Conservation (phyloP, 176 grass and related monocot species). For the Oryza glaberrima region DNA sequence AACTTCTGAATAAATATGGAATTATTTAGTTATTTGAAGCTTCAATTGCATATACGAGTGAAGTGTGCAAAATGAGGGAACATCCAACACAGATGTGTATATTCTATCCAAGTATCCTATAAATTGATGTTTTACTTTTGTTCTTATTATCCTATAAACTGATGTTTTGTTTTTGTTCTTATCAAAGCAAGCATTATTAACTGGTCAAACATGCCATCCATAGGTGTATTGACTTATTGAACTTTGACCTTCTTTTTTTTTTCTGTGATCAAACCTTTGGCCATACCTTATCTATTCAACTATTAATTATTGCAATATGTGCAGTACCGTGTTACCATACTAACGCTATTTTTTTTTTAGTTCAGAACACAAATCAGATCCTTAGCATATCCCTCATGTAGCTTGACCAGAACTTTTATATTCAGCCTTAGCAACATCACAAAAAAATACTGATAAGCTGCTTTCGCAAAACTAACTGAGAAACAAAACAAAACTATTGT, state of each 20-base stretch:
- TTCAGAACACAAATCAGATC: not conserved
- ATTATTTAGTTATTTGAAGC: constrained; percentile 27
- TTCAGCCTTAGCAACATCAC: not conserved
- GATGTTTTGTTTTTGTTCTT: not conserved
- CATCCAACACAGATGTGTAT: not conserved
- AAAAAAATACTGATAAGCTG: not conserved
- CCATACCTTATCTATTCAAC: not conserved
- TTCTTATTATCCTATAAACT: not conserved
- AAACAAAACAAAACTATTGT: too few relatives aligned
- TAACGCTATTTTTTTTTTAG: not conserved
- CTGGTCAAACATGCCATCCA: not conserved
- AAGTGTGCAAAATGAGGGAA: constrained; percentile 1
- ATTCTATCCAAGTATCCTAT: not conserved
- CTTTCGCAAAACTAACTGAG: too few relatives aligned
- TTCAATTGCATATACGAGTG: constrained; percentile 25
- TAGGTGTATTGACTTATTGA: not conserved
- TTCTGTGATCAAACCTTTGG: not conserved
- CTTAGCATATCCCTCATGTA: not conserved
- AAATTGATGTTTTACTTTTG: not conserved
- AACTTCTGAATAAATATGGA: constrained; percentile 35
- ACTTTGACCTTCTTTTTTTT: not conserved
- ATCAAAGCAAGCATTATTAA: not conserved
- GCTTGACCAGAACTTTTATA: not conserved
- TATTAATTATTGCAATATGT: not conserved
- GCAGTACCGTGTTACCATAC: not conserved